Percentiles rank a stretch among this genome's conserved stretches.
phyloP scores from a whole-genome alignment of 2,329 filamentous ascomycete genomes.

The Fusarium poae region DNA sequence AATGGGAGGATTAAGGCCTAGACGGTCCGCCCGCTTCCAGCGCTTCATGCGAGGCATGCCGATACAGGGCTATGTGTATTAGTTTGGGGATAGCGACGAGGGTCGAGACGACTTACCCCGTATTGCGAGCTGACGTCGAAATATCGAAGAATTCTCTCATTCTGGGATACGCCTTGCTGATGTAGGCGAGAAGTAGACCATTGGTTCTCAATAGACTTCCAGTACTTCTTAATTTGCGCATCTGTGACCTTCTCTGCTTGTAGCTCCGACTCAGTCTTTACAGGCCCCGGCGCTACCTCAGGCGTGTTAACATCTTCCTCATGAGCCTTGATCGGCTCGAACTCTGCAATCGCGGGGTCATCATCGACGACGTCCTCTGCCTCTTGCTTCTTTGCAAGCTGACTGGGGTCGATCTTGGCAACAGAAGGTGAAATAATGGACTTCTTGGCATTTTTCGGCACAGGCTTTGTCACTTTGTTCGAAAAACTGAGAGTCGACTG shows the following conservation, averaged over 20 bases:
- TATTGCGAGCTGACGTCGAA: slow-evolving; percentile 94
- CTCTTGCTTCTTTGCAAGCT: slow-evolving; percentile 39
- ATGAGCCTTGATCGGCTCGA: slow-evolving; percentile 40
- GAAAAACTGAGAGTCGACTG: slow-evolving; percentile 70
- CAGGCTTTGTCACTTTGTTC: slow-evolving; percentile 67
- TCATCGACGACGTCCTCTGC: slow-evolving; percentile 36
- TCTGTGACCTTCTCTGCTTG: slow-evolving; percentile 75
- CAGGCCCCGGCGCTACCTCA: slow-evolving; percentile 46
- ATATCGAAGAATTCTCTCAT: slow-evolving; percentile 90
- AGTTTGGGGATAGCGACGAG: neutral
- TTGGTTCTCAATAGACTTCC: slow-evolving; percentile 77
- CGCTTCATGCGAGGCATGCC: slow-evolving; percentile 84
- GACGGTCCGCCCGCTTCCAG: slow-evolving; percentile 85
- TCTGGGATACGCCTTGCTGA: slow-evolving; percentile 76
- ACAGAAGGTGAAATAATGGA: slow-evolving; percentile 54
- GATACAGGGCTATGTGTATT: slow-evolving; percentile 75
- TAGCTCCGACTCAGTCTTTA: slow-evolving; percentile 66
- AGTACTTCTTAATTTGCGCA: slow-evolving; percentile 80
- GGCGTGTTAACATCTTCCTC: slow-evolving; percentile 42
- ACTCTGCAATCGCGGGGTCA: slow-evolving; percentile 31
- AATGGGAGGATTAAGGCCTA: slow-evolving; percentile 89
- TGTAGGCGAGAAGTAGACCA: slow-evolving; percentile 80
- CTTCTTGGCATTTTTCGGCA: slow-evolving; percentile 63
- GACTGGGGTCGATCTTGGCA: slow-evolving; percentile 52
- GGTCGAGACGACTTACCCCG: slow-evolving; percentile 75